These are phyloP conservation scores for Pleurotus citrinopileatus DNA, from an alignment of 768 basidiomycete species.

Conservation along the genomic window DNA sequence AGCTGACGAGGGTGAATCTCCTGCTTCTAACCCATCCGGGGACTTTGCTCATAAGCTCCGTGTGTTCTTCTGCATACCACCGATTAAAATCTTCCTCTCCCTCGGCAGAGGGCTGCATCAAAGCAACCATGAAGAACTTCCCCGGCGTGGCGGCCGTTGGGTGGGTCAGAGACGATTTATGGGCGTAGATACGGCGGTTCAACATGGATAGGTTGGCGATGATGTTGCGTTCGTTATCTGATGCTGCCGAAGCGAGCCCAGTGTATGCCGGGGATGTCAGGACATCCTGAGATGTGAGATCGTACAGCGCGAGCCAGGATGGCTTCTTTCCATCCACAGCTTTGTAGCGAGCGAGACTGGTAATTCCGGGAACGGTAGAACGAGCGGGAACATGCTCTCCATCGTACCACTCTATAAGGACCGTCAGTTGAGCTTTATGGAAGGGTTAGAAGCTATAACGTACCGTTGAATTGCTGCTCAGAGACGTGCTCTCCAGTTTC, in stretches of 20 bases:
- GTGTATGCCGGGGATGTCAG: constrained; percentile 22
- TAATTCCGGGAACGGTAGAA: constrained; percentile 24
- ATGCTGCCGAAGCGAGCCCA: constrained; percentile 18
- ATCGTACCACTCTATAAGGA: constrained; percentile 30
- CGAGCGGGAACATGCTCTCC: constrained; percentile 29
- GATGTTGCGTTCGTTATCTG: constrained; percentile 22
- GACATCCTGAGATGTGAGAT: constrained; percentile 19
- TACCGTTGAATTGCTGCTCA: constrained; percentile 27
- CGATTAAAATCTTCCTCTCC: constrained; percentile 28
- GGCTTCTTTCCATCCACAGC: constrained; percentile 23
- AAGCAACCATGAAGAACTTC: constrained; percentile 22
- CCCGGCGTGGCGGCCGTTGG: constrained; percentile 17
- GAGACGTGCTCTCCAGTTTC: constrained; percentile 23
- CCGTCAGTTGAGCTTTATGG: constrained; percentile 2
- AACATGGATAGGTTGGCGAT: constrained; percentile 21
- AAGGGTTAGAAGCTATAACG: background rate
- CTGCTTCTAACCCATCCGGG: constrained; percentile 28
- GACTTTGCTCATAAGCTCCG: constrained; percentile 23
- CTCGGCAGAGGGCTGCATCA: constrained; percentile 19
- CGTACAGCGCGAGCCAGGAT: constrained; percentile 29
- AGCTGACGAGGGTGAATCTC: constrained; percentile 24
- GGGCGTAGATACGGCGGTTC: constrained; percentile 23
- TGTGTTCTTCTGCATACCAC: constrained; percentile 35
- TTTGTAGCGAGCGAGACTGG: constrained; percentile 25
- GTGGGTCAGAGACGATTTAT: constrained; percentile 12